Evolutionary conservation across 257 asterid genomes (phyloP), one percentile per base, ranked within the genome.

Genomic region (Scutellaria baicalensis): DNA sequence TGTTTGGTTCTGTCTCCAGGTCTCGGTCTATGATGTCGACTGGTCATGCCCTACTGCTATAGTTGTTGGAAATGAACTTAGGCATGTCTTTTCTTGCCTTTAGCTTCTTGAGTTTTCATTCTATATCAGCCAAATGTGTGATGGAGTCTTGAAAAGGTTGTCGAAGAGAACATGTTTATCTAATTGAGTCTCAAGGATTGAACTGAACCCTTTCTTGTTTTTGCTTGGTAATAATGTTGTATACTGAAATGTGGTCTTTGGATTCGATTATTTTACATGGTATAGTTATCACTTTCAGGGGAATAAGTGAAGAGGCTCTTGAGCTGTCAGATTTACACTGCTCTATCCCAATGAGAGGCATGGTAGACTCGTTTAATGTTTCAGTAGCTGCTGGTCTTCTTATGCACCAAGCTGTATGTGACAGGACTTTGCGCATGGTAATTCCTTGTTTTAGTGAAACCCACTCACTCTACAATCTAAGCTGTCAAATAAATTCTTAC

Each of bases 341-440:
- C 80, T 84, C 90, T 77, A 89, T 93, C 65, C 97, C 99, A 33
- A 93, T 91, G 99, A 84, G 82, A 74, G 97, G 99, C 74, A 93
- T 93, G 99, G 93, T 93, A 38, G 99, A 93, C 74, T 93, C 99
- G 0, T 91, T 93, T 77, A 93, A 93, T 54, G 99, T 93, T 50
- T 91, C 99, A 0, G 99, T 93, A 69, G 99, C 96, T 75, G 96
- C 99, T 65, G 97, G 99, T 49, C 86, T 93, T 80, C 89, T 93
- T 17, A 89, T 93, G 96, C 99, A 93, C 81, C 95, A 89, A 56
- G 97, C 99, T 43, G 87, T 88, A 38, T 79, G 91, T 54, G 94
- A 89, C 82, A 81, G 96, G 81, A 85, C 80, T 64, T 83, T 73
- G 36, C 91, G 89, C 79, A 71, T 87, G 96, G 97, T 93, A 91